Evolutionary conservation across 352 stramenopile genomes (phyloP), one percentile per base, ranked within the genome.

Genomic region (Globisporangium perplexum): DNA sequence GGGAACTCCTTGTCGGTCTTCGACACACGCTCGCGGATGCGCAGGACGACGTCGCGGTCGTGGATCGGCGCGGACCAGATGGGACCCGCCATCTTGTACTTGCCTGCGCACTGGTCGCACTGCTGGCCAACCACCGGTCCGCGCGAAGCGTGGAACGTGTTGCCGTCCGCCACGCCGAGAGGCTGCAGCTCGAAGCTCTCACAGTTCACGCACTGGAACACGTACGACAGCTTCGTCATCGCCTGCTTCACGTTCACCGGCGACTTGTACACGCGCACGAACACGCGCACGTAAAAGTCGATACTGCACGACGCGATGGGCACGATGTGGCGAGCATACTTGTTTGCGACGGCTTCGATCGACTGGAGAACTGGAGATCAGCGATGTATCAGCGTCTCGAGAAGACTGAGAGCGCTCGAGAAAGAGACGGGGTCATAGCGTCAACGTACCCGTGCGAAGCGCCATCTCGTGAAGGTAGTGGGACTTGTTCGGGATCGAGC

Each of bases 241-340:
- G 80, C 86, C 51, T 95, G 83, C 71, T 98, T 98, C 36, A 96
- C 95, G 62, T 97, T 96, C 17, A 90, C 80, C 20, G 97, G 96
- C 51, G 95, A 96, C 64, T 98, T 92, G 72, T 96, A 98, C 42
- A 99, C 96, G 57, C 98, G 94, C 17, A 99, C 96, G 77, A 99
- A 99, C 41, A 99, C 89, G 47, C 98, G 95, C 42, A 99, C 83
- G 78, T 99, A 99, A 68, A 99, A 99, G 56, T 98, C 96, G 66
- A 99, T 99, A 60, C 96, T 97, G 53, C 99, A 97, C 36, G 90
- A 98, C 23, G 98, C 86, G 22, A 99, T 88, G 0, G 97, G 97
- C 56, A 98, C 87, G 66, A 99, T 98, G 62, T 97, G 93, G 50
- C 96, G 76, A 61, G 96, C 92, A 68, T 99, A 99, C 41, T 86